A percentile compares a stretch with the other conserved stretches of the same genome.
phyloP scores from a whole-genome alignment of 768 basidiomycete species.

The Arthromyces matolae region DNA sequence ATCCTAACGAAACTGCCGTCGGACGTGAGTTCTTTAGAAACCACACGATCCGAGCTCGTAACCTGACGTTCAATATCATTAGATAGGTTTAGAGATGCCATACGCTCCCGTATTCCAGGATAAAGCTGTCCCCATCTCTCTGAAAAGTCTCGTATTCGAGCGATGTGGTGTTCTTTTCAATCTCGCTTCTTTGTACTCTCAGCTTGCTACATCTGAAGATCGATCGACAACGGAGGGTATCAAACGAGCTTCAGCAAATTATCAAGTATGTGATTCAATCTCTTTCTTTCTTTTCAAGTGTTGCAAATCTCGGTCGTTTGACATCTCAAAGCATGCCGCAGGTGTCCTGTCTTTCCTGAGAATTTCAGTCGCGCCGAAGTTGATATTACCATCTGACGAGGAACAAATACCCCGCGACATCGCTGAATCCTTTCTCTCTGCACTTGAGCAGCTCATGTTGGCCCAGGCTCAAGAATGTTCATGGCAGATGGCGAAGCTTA shows the following conservation, averaged over 20 bases:
- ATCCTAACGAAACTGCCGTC: conserved; percentile 81
- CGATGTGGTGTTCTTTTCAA: conserved; percentile 79
- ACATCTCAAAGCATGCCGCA: conserved; percentile 53
- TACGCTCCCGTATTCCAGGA: conserved; percentile 73
- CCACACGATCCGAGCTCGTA: neutral
- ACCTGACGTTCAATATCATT: no score
- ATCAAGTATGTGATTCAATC: conserved; percentile 65
- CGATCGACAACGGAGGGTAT: conserved; percentile 75
- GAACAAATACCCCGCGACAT: conserved; percentile 68
- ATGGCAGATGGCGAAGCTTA: conserved; percentile 88
- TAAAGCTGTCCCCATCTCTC: conserved; percentile 50
- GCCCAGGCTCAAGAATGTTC: conserved; percentile 97
- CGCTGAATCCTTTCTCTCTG: conserved; percentile 51
- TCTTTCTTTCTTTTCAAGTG: neutral
- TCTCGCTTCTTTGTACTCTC: conserved; percentile 80
- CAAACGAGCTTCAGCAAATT: conserved; percentile 68
- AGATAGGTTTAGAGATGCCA: conserved; percentile 71
- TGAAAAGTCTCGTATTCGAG: conserved; percentile 80
- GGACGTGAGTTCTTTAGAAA: conserved; percentile 48
- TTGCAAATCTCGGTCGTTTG: neutral
- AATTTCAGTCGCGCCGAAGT: conserved; percentile 48
- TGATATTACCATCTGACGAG: conserved; percentile 42
- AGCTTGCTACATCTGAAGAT: conserved; percentile 69
- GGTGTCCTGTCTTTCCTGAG: conserved; percentile 65
- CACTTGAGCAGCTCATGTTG: conserved; percentile 74